Evolutionary conservation across 306 rosid species (phyloP), one percentile per base, ranked within the genome.

Genomic region (Sindora glabra): DNA sequence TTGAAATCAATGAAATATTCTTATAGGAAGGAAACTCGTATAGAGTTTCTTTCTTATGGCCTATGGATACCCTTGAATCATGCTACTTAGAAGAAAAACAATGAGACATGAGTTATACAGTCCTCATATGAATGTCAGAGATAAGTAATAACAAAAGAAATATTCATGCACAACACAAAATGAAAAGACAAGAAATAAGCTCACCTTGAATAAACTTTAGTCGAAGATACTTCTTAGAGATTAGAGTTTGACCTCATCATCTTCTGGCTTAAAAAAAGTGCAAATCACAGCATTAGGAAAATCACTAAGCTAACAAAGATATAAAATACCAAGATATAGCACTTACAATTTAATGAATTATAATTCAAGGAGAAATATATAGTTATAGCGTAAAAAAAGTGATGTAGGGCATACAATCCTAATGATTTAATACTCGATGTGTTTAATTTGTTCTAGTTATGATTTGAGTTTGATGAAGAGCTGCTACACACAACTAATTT

Each of bases 361-460:
- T n/a, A n/a, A n/a, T n/a, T n/a, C n/a, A n/a, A n/a, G n/a, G n/a
- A n/a, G 21, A 38, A 30, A 30, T 16, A 59, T 33, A 19, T 68
- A 72, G 72, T 53, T 41, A 8, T 15, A 19, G 8, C 15, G 59
- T 47, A n/a, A n/a, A 62, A 59, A 81, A 80, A 71, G 83, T 65
- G 65, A 75, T 81, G 75, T 78, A 77, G 86, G 86, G 86, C 83
- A 77, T 81, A 77, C 86, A 70, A 81, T 82, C 86, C 86, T 74
- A 67, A 48, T 66, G 65, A 25, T 77, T 78, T 81, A 83, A 77
- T 36, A 62, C 83, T 41, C 59, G 70, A 16, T 59, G 79, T 8
- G 55, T 76, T 80, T 68, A 81, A 71, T 62, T 75, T 72, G 78
- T 72, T 77, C 74, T 62, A 73, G 77, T 69, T 80, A 82, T 52